Evolutionary conservation across 2,329 filamentous ascomycete species (phyloP).

Genomic region (Microsporum canis): DNA sequence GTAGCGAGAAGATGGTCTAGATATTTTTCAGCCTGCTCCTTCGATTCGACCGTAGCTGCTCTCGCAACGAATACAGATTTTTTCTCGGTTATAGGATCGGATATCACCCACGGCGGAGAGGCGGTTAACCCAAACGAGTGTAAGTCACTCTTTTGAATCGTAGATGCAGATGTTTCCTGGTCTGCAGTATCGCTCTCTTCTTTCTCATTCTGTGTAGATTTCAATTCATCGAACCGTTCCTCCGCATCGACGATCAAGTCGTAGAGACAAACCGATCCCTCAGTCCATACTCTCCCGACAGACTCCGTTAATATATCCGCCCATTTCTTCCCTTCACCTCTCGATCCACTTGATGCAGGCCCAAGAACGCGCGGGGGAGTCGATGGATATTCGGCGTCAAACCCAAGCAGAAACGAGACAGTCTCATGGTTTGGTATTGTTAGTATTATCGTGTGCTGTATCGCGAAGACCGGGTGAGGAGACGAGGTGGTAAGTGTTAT

Average conservation of each 20-base stretch:
- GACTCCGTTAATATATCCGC: constrained; percentile 58
- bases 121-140: constrained; percentile 6
- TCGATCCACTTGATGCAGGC: constrained; percentile 64
- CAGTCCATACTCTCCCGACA: constrained; percentile 55
- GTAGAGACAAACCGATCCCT: constrained; percentile 74
- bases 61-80: constrained; percentile 83
- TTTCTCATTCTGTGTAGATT: constrained; percentile 11
- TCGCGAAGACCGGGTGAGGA: constrained; percentile 20
- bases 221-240: constrained; percentile 45
- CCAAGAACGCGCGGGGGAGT: constrained; percentile 61
- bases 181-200: not conserved
- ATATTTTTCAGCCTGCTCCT: constrained; percentile 58
- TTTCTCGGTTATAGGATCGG: constrained; percentile 62
- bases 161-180: constrained; percentile 13
- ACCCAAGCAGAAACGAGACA: constrained; percentile 45
- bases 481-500: constrained; percentile 33
- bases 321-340: constrained; percentile 60
- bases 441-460: constrained; percentile 44
- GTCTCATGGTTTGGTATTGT: constrained; percentile 50
- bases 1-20: constrained; percentile 65
- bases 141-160: not conserved
- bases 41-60: constrained; percentile 56
- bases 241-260: constrained; percentile 65
- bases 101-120: constrained; percentile 59
- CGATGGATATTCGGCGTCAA: constrained; percentile 63